Conservation (phyloP, 345 rosid species). For the Aquilaria sinensis region DNA sequence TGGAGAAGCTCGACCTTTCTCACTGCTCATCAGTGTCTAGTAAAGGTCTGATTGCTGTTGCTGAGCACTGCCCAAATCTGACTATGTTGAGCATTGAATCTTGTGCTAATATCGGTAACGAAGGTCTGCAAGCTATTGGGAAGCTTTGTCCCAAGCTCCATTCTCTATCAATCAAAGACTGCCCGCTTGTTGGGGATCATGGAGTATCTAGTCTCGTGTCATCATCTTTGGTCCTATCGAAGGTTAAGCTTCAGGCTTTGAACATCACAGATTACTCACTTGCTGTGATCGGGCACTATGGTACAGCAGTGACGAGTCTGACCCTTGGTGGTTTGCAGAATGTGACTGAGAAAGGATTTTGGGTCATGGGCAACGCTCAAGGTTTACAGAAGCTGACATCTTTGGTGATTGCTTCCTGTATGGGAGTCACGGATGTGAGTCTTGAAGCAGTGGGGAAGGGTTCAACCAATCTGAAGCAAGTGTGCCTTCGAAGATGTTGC, state of each 20-base stretch:
- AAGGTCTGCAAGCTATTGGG: slow-evolving; percentile 57
- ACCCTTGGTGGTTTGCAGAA: slow-evolving; percentile 40
- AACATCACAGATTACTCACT: slow-evolving; percentile 72
- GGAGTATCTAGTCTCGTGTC: slow-evolving; percentile 56
- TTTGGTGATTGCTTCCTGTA: slow-evolving; percentile 49
- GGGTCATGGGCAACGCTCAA: slow-evolving; percentile 80
- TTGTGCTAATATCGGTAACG: slow-evolving; percentile 54
- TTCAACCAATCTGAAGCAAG: slow-evolving; percentile 50
- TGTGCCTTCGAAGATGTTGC: slow-evolving; percentile 59
- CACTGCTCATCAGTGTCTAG: slow-evolving; percentile 52
- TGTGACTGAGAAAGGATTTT: slow-evolving; percentile 69
- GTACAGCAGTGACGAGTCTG: slow-evolving; percentile 43
- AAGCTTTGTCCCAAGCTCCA: slow-evolving; percentile 44
- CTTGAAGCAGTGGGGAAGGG: slow-evolving; percentile 55
- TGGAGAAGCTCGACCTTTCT: slow-evolving; percentile 69
- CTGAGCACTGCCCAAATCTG: slow-evolving; percentile 53
- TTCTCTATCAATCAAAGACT: slow-evolving; percentile 56
- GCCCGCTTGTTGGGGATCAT: slow-evolving; percentile 69
- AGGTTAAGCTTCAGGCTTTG: slow-evolving; percentile 64
- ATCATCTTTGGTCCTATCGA: slow-evolving; percentile 37
- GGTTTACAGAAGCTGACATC: slow-evolving; percentile 46
- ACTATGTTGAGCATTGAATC: slow-evolving; percentile 46
- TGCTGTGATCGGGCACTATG: slow-evolving; percentile 70
- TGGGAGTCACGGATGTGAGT: slow-evolving; percentile 58
- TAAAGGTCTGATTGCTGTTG: slow-evolving; percentile 55